A percentile compares a stretch with the other conserved stretches of the same genome.
These are phyloP conservation scores for Mycocentrospora acerina DNA, from an alignment of 2,329 filamentous ascomycete genomes.

Conservation along the genomic window DNA sequence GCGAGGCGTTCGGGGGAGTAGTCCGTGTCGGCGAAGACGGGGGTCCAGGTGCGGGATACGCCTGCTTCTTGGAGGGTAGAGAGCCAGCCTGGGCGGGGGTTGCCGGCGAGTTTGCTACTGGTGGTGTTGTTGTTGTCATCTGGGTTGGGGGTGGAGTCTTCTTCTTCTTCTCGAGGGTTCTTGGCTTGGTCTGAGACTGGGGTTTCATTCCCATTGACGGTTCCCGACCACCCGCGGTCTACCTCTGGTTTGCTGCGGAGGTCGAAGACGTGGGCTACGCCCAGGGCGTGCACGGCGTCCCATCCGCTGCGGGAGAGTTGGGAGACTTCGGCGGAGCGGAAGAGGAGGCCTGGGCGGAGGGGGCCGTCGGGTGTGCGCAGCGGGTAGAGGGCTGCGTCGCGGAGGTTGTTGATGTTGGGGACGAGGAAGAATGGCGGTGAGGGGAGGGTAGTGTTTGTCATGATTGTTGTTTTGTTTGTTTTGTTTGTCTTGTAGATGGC, in stretches of 20 bases:
- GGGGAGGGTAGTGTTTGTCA: constrained; percentile 15
- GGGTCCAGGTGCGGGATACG: constrained; percentile 58
- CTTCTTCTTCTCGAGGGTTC: constrained; percentile 7
- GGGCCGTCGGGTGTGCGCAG: constrained; percentile 33
- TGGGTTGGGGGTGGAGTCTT: too few relatives aligned
- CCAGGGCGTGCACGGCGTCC: constrained; percentile 45
- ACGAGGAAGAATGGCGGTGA: constrained; percentile 37
- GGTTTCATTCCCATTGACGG: constrained; percentile 3
- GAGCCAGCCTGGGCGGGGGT: constrained; percentile 34
- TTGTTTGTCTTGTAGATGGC: too few relatives aligned
- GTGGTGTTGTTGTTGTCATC: too few relatives aligned
- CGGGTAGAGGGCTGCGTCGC: constrained; percentile 31
- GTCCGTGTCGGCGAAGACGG: constrained; percentile 65
- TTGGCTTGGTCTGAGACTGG: too few relatives aligned
- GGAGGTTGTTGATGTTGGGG: constrained; percentile 39
- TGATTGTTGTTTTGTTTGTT: too few relatives aligned
- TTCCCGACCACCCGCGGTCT: constrained; percentile 37
- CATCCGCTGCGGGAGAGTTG: constrained; percentile 24
- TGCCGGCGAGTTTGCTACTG: too few relatives aligned
- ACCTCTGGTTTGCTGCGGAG: constrained; percentile 65
- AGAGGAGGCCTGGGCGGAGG: constrained; percentile 59
- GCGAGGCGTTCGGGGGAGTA: constrained; percentile 66
- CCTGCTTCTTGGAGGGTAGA: constrained; percentile 38
- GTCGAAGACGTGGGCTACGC: constrained; percentile 69
- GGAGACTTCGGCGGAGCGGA: constrained; percentile 66